Evolutionary conservation across 2,329 filamentous ascomycete species (phyloP).

Genomic region (Colletotrichum siamense): DNA sequence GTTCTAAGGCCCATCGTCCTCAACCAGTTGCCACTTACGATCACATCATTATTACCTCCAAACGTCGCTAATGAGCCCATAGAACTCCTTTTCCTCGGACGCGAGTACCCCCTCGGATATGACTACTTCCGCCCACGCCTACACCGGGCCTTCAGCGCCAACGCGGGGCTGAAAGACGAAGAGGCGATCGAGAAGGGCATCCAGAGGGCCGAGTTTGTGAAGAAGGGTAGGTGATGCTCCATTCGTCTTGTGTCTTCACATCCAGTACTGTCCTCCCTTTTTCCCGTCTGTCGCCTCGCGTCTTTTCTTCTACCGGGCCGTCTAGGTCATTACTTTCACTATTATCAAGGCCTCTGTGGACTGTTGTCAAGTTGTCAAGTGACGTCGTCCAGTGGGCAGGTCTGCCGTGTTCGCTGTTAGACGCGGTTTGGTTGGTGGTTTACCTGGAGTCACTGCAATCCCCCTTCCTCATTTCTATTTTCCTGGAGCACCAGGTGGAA

Average conservation of each 20-base stretch:
- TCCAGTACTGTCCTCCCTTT: background rate
- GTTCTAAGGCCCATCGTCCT: background rate
- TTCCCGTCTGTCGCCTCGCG: background rate
- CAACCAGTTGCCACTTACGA: background rate
- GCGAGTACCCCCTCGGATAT: slow-evolving; percentile 85
- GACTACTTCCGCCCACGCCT: slow-evolving; percentile 81
- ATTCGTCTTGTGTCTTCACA: background rate
- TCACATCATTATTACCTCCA: background rate
- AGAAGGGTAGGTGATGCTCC: slow-evolving; percentile 70
- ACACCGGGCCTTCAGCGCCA: slow-evolving; percentile 84
- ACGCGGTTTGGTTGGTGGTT: background rate
- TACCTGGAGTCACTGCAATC: background rate
- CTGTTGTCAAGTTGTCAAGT: background rate
- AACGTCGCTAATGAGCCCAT: background rate
- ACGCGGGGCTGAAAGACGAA: slow-evolving; percentile 73
- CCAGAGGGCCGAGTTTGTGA: slow-evolving; percentile 82
- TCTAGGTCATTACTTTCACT: background rate
- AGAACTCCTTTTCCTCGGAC: slow-evolving; percentile 87
- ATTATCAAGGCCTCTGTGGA: background rate
- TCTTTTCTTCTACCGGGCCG: background rate
- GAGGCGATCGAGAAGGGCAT: slow-evolving; percentile 79
- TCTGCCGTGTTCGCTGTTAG: background rate
- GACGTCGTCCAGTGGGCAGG: background rate
- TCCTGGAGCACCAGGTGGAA: background rate
- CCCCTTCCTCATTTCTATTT: accelerated